These are phyloP conservation scores for Biancaea sappan DNA, from an alignment of 306 rosid species.

Conservation along the genomic window DNA sequence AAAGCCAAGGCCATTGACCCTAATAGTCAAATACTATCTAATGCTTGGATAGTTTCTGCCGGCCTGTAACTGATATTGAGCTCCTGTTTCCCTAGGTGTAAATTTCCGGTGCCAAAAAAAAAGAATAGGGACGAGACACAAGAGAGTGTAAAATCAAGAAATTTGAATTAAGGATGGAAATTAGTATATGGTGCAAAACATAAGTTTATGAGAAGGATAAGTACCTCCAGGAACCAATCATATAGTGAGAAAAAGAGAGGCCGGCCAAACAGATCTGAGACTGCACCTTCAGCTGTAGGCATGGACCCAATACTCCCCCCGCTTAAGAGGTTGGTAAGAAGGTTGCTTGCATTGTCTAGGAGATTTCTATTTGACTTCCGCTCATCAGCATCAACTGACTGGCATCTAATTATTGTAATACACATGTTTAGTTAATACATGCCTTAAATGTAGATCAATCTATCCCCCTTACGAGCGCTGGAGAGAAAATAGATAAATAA, in stretches of 20 bases:
- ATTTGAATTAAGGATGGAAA: background rate
- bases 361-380: constrained; percentile 67
- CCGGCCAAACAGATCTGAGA: constrained; percentile 77
- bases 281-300: constrained; percentile 99
- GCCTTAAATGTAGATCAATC: background rate
- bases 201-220: constrained; percentile 11
- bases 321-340: constrained; percentile 74
- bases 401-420: constrained; percentile 60
- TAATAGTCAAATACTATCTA: background rate
- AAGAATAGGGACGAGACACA: background rate
- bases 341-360: constrained; percentile 90
- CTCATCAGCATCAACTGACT: constrained; percentile 62
- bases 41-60: background rate
- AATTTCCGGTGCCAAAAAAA: background rate
- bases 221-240: constrained; percentile 96
- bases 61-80: background rate
- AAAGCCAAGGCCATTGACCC: background rate
- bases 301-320: constrained; percentile 82
- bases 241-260: constrained; percentile 90
- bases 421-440: constrained; percentile 17
- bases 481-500: background rate
- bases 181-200: constrained; percentile 23
- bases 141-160: background rate
- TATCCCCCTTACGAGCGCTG: constrained; percentile 1
- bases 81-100: background rate